These are phyloP conservation scores for Capronia epimyces DNA, from an alignment of 2,329 filamentous ascomycete species.

Conservation along the genomic window DNA sequence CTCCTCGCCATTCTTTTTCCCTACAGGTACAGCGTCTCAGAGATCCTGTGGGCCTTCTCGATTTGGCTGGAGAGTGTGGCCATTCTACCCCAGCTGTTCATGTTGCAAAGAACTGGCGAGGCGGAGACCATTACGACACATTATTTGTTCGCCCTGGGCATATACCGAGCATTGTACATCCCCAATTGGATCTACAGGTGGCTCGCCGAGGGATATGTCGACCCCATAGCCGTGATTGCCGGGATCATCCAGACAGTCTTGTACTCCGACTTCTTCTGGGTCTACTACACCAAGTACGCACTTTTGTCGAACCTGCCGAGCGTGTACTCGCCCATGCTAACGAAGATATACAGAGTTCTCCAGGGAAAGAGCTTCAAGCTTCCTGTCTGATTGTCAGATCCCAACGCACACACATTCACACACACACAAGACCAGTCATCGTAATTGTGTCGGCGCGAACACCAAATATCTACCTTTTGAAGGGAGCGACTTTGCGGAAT, in stretches of 20 bases:
- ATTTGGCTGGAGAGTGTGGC: slow-evolving; percentile 98
- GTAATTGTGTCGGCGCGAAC: too few relatives aligned
- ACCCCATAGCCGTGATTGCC: slow-evolving; percentile 81
- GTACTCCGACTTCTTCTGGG: slow-evolving; percentile 99
- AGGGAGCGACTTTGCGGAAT: too few relatives aligned
- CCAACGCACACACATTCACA: too few relatives aligned
- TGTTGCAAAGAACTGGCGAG: slow-evolving; percentile 95
- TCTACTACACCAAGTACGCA: slow-evolving; percentile 89
- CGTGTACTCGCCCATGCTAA: background rate
- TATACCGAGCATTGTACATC: slow-evolving; percentile 91
- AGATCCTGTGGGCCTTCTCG: slow-evolving; percentile 95
- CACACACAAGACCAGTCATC: too few relatives aligned
- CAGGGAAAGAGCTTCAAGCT: slow-evolving; percentile 86
- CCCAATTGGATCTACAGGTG: slow-evolving; percentile 98
- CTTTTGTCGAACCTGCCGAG: background rate
- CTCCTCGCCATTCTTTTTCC: slow-evolving; percentile 77
- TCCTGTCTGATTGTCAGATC: slow-evolving; percentile 56
- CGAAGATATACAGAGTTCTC: slow-evolving; percentile 52
- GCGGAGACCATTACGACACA: slow-evolving; percentile 99
- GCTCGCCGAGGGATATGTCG: slow-evolving; percentile 70
- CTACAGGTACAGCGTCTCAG: slow-evolving; percentile 68
- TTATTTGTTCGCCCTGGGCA: slow-evolving; percentile 88
- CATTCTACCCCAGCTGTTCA: slow-evolving; percentile 94
- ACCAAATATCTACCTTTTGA: too few relatives aligned
- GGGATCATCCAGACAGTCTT: slow-evolving; percentile 89